Conservation (phyloP, 306 rosid genomes). For the Arachis hypogaea region DNA sequence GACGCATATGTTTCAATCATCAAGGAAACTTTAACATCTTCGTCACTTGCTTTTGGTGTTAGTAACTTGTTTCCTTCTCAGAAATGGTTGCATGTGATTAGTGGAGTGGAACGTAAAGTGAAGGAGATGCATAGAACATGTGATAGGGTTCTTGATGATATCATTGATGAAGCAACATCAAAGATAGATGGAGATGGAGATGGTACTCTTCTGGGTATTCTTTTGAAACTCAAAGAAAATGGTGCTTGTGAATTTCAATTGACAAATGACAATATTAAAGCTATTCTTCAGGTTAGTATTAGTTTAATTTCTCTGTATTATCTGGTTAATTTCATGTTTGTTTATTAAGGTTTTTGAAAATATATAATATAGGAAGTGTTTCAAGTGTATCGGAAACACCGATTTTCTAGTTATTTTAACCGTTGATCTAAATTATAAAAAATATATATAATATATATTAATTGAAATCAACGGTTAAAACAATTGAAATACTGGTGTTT, state of each 20-base stretch:
- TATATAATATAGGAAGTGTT: no score
- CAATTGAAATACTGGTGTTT: no score
- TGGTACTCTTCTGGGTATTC: conserved; percentile 24
- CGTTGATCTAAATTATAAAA: no score
- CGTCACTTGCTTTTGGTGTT: neutral
- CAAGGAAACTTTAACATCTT: neutral
- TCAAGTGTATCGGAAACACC: no score
- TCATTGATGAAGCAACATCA: conserved; percentile 9
- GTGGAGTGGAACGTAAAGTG: conserved; percentile 21
- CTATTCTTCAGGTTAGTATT: conserved; percentile 31
- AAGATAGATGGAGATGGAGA: neutral
- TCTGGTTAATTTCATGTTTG: conserved; percentile 3
- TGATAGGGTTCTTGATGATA: conserved; percentile 33
- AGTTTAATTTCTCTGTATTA: neutral
- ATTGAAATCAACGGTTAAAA: no score
- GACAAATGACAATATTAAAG: conserved; percentile 34
- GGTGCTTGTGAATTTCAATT: conserved; percentile 18
- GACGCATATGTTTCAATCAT: neutral
- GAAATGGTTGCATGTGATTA: conserved; percentile 22
- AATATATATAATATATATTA: no score
- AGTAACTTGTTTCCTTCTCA: conserved; percentile 42
- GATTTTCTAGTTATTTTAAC: no score
- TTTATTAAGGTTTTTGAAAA: neutral
- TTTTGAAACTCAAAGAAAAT: conserved; percentile 22
- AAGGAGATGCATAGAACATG: neutral